Base-by-base conservation (phyloP, 139 green algal species). In the Chloropicon primus region DNA sequence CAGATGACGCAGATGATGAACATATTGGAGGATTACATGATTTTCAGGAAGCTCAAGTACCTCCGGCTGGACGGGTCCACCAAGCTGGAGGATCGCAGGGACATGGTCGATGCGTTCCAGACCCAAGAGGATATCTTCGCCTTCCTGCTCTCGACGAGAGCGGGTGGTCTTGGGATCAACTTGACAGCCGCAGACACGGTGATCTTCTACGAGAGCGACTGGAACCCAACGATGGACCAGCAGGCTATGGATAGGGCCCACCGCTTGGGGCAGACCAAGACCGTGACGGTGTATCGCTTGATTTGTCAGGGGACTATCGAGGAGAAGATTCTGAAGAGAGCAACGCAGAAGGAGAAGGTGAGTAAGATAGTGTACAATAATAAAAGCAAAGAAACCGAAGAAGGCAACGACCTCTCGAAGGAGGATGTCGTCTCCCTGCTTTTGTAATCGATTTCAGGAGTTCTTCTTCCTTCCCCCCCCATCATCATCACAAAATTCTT, bases 131-230 rank as follows among this genome's bases (percentile, higher is more conserved):
- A 86, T 24, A 79, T 96, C 0, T 97, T 96, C 84, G 85, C 88
- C 25, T 96, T 98, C 72, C 84, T 98, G 80, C 86, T 98, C 23
- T 95, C 92, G 53, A 98, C 94, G 3, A 62, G 83, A 10, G 83
- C 83, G 25, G 83, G 83, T 10, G 83, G 83, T 28, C 82, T 87
- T 24, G 82, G 82, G 28, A 86, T 86, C 71, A 86, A 86, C 74
- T 74, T 86, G 26, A 86, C 82, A 54, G 85, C 83, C 21, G 83
- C 83, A 22, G 83, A 87, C 76, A 87, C 83, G 22, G 83, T 87
- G 27, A 85, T 87, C 24, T 87, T 87, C 82, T 87, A 87, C 74
- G 83, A 87, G 78, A 88, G 84, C 54, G 81, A 85, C 73, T 86
- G 82, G 82, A 86, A 86, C 53, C 82, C 82, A 24, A 86, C 82